Evolutionary conservation across 1,139 yeast genomes (phyloP), one percentile per base, ranked within the genome.

Genomic region (Meyerozyma elateridarum): DNA sequence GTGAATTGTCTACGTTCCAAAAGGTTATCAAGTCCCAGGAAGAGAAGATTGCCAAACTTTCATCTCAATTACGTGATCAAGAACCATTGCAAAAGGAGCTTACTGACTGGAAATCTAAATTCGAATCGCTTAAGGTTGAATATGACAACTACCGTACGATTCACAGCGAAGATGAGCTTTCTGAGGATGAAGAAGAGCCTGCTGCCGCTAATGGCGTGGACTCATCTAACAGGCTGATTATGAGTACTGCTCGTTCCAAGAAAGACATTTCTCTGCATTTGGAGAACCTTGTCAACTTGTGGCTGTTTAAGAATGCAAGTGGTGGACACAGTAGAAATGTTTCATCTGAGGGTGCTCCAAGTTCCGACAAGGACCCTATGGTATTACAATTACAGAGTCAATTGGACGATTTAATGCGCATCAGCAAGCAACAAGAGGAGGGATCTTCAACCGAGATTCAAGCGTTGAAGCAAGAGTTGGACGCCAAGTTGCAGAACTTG

Each of bases 21-120:
- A 60, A 63, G 25, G 51, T 82, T 16, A 67, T 82, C 25, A 66
- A 72, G 43, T 55, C 59, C 5, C 88, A 81, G 54, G 74, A 73
- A 38, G 61, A 54, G 6, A 61, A 65, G 41, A 66, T 79, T 25
- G 52, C 53, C 4, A 48, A 51, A 6, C 61, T 75, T 40, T 53
- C 66, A n/a, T 42, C 48, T 3, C 67, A 65, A 39, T 59, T 76
- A 2, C 59, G 56, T 34, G 70, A 64, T 20, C 73, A 73, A 41
- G 70, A 70, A 42, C 51, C 46, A 5, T 59, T 72, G 39, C 64
- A 68, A 36, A 65, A 66, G 27, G 71, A 76, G 42, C 54, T 70
- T 32, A 60, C 62, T 29, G 72, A 72, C 8, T 61, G 78, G 61
- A 70, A 68, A 42, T 45, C 55, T 8, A 69, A 70, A 41, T 64